Evolutionary conservation across 2,329 filamentous ascomycete species (phyloP).

Genomic region (Botryotinia convoluta): DNA sequence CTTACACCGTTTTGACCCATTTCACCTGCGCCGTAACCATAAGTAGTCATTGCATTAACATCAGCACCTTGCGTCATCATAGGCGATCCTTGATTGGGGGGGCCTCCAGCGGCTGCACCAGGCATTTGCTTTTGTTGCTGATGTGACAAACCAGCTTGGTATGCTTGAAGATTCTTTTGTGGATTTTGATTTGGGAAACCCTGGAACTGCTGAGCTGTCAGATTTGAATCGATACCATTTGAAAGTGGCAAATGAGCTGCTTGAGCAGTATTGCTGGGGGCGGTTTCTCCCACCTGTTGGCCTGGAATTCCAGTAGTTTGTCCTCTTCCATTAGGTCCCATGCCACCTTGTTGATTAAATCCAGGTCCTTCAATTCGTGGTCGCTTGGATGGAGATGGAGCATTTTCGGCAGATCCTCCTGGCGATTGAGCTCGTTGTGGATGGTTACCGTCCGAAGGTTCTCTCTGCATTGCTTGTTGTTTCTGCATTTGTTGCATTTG

Average conservation of each 20-base stretch:
- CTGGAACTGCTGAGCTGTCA: constrained; percentile 76
- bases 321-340: constrained; percentile 67
- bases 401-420: constrained; percentile 76
- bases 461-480: constrained; percentile 80
- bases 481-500: constrained; percentile 71
- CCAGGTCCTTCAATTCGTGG: constrained; percentile 73
- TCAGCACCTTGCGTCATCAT: constrained; percentile 77
- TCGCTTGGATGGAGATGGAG: constrained; percentile 88
- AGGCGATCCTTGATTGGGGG: constrained; percentile 75
- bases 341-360: constrained; percentile 61
- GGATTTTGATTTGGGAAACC: constrained; percentile 44
- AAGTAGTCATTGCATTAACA: constrained; percentile 53
- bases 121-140: constrained; percentile 71
- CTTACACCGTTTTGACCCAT: constrained; percentile 60
- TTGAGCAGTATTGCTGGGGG: constrained; percentile 46
- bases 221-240: constrained; percentile 73
- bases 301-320: constrained; percentile 63
- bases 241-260: constrained; percentile 60
- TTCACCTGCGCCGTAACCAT: constrained; percentile 60
- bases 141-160: constrained; percentile 79
- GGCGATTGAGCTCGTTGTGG: constrained; percentile 70
- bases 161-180: constrained; percentile 76
- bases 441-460: constrained; percentile 80
- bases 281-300: constrained; percentile 61
- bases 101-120: constrained; percentile 72